A percentile compares a stretch with the other conserved stretches of the same genome.
Evolutionary conservation across 2,329 filamentous ascomycete species (phyloP).

Genomic region (Ophiostoma quercus): DNA sequence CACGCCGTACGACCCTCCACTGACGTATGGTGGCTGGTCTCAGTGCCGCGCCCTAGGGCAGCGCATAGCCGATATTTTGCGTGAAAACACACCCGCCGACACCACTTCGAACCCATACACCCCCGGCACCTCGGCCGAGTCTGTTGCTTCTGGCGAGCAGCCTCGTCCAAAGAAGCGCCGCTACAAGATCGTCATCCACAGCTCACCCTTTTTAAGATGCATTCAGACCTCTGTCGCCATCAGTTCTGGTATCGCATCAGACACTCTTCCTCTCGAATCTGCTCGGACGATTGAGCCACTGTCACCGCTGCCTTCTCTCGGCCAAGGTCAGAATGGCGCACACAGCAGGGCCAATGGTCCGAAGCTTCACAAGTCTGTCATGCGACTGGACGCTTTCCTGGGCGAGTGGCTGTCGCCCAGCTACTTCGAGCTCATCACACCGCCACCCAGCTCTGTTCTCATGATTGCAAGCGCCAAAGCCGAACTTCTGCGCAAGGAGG

Average conservation of each 20-base stretch:
- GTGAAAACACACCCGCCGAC: conserved; percentile 46
- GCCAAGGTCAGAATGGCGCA: not conserved
- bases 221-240: conserved; percentile 88
- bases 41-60: conserved; percentile 77
- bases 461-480: conserved; percentile 89
- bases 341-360: not conserved
- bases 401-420: conserved; percentile 93
- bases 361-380: conserved; percentile 49
- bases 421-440: conserved; percentile 89
- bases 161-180: conserved; percentile 47
- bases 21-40: conserved; percentile 91
- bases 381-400: conserved; percentile 86
- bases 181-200: conserved; percentile 80
- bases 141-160: not conserved
- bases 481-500: conserved; percentile 71
- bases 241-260: conserved; percentile 74
- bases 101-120: not conserved
- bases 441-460: conserved; percentile 76
- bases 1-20: conserved; percentile 88
- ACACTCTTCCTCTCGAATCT: conserved; percentile 34
- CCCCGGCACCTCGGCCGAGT: not conserved
- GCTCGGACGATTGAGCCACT: conserved; percentile 17
- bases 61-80: conserved; percentile 70
- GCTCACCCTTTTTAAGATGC: conserved; percentile 89
- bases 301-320: not conserved